Base-by-base conservation (phyloP, 306 rosid species). In the Ziziphus jujuba region DNA sequence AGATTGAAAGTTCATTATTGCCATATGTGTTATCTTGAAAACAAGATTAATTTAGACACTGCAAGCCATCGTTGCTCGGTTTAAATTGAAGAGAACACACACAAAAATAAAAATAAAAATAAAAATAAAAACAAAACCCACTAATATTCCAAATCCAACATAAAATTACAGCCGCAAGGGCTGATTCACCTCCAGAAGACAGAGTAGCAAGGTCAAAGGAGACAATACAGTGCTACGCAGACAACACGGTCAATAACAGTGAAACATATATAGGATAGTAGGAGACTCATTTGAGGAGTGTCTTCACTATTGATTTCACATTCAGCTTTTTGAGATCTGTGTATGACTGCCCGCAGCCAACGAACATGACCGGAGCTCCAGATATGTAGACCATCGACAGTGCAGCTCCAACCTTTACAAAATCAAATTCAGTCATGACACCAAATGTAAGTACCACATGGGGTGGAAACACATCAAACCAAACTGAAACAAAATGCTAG, bases 291-390 rank as follows among this genome's bases (percentile, higher is more conserved):
- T 88, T 87, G 43, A 87, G 90, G 70, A 95, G 99, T 0, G 99
- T 95, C 89, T 88, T 90, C 72, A 85, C 91, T 24, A 95, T 88
- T 4, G 96, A 95, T 71, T 95, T 95, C 61, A 87, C 96, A 33
- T 95, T 95, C 65, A 90, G 99, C 80, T 95, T 95, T 85, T 87
- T 95, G 55, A 95, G 96, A 80, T 95, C 99, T 1, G 97, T 90
- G 50, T 95, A 90, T 7, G 99, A 90, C 84, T 95, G 99, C 61
- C 99, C 99, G 25, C 99, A 95, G 8, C 99, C 99, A 28, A 95
- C 99, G 36, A 95, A 95, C 99, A 95, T 95, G 47, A 95, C 96
- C 0, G 99, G 99, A 48, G 99, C 89, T 70, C 99, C 99, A 6
- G 99, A 90, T 67, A 95, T 79, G 80, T 95, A 95, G 54, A 95